Evolutionary conservation across 306 rosid species (phyloP).

Genomic region (Vicia villosa): DNA sequence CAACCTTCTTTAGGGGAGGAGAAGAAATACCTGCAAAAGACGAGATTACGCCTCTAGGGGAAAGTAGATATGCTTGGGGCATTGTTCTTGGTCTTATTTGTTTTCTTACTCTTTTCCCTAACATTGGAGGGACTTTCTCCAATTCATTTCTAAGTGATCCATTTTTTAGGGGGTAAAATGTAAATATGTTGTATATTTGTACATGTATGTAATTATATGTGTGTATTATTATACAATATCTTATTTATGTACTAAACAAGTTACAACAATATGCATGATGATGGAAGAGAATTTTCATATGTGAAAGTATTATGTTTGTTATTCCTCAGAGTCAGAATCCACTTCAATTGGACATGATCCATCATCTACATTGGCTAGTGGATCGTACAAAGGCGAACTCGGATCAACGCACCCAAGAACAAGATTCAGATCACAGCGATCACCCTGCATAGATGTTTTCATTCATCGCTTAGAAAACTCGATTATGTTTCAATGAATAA

Average conservation of each 20-base stretch:
- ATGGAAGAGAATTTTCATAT: conserved; percentile 7
- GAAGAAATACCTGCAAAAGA: conserved; percentile 90
- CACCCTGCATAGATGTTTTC: conserved; percentile 63
- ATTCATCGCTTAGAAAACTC: conserved; percentile 17
- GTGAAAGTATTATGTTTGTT: conserved; percentile 32
- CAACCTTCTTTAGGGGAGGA: conserved; percentile 88
- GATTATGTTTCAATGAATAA: neutral
- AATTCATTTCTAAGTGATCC: conserved; percentile 69
- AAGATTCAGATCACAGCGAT: conserved; percentile 74
- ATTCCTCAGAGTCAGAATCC: conserved; percentile 55
- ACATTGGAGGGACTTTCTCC: conserved; percentile 84
- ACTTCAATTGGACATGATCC: conserved; percentile 70
- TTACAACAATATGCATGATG: conserved; percentile 26
- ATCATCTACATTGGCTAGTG: conserved; percentile 88
- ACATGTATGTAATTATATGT: conserved; percentile 17
- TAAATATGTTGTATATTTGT: conserved; percentile 27
- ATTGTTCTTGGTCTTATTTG: conserved; percentile 78
- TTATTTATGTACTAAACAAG: neutral
- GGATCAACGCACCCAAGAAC: conserved; percentile 87
- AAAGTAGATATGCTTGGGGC: conserved; percentile 82
- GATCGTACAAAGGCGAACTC: conserved; percentile 58
- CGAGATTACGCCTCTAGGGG: conserved; percentile 79
- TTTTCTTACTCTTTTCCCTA: conserved; percentile 89
- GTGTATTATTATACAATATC: conserved; percentile 29
- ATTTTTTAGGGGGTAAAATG: conserved; percentile 67